Evolutionary conservation across 306 rosid genomes (phyloP), one percentile per base, ranked within the genome.

Genomic region (Trifolium dubium): DNA sequence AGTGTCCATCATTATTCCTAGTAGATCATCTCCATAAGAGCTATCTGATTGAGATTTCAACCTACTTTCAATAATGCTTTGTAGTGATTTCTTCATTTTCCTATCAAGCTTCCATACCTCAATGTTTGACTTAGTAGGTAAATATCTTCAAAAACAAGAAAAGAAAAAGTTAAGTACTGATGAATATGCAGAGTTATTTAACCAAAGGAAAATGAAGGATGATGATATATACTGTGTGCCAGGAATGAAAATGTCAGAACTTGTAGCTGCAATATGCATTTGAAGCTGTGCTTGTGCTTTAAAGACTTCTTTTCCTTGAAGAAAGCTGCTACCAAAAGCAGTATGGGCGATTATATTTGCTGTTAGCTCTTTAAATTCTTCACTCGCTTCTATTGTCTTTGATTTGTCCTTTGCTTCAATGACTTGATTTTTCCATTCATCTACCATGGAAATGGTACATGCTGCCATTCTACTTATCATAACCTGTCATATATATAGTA

Each of bases 341-440:
- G 80, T 69, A 31, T 70, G 84, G 58, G 81, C 64, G 3, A 81
- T 81, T 63, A 81, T 75, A 81, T 81, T 77, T 18, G 77, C 69
- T 53, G 84, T 13, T 51, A 81, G 64, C 46, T 81, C 70, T 64
- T 2, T 35, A 70, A 81, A 81, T 64, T 81, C 70, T 64, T 29
- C 5, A 44, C 6, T 34, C 55, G 75, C 37, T 2, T 75, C 80
- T 64, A 70, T 43, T 34, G 49, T 70, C 58, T 19, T 64, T 14
- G 28, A 41, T 62, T 54, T 55, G 23, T 62, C 61, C 64, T 69
- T 72, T 11, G 32, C 30, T 75, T 64, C 68, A 54, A n/a, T 44
- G 18, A 14, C 39, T 58, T 53, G 47, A 10, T 2, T 55, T 63
- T 69, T 64, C 81, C 81, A 81, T 13, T 64, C 81, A 32, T 81